Base-by-base conservation (phyloP, 1,139 yeast species). In the Zygotorulaspora mrakii region DNA sequence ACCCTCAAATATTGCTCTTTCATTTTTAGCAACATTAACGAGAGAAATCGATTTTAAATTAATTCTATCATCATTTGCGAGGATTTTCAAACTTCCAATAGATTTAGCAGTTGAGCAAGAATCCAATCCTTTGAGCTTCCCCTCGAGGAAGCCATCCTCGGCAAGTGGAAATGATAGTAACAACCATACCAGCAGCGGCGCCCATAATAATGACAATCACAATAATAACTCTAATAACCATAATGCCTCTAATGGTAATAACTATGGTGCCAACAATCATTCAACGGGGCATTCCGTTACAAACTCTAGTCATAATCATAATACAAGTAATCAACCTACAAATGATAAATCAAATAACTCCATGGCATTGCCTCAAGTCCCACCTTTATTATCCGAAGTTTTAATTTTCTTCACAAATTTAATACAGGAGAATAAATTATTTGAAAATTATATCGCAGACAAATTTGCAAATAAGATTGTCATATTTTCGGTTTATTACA, bases 361-460 rank as follows among this genome's bases (percentile, higher is more conserved):
- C 25, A 34, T 27, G 29, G 28, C 37, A 4, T 18, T 53, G 32
- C 67, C 64, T 2, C 63, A 61, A 8, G 68, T 80, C 1, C 70
- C 79, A 0, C 52, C 70, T 1, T 73, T 83, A 77, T 60, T 76
- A 3, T 59, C 66, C 2, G 91, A 84, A 52, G 58, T 76, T 16
- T 59, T 77, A 3, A 71, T 83, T 62, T 58, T 89, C 6, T 55
- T 83, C 14, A 85, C 95, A 86, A 95, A 85, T 54, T 62, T 87
- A 37, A 65, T 77, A 27, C 94, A 85, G 57, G 80, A 88, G 51
- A 89, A 89, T 61, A 68, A 66, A 42, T 55, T 57, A 23, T 78
- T 80, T 51, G 71, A 72, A 46, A 56, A 65, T 6, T 65, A 74
- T 40, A 65, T 83, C 22, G 69, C 74, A 1, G 66, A 69, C 16